phyloP scores from a whole-genome alignment of 2,329 filamentous ascomycete genomes.

The Calonectria montana region DNA sequence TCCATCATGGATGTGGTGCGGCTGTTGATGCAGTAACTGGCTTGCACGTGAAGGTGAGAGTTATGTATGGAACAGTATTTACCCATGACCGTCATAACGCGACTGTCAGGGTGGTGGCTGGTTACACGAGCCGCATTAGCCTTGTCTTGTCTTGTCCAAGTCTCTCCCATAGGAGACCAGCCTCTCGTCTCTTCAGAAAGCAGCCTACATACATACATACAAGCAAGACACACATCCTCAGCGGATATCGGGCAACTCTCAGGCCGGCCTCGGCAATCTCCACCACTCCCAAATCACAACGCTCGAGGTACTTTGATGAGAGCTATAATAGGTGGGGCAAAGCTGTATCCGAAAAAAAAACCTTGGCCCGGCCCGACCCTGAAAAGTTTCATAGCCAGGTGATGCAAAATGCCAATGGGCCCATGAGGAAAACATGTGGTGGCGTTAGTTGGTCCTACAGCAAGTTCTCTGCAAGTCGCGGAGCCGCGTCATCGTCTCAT shows the following conservation, averaged over 20 bases:
- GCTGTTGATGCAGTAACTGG: background rate
- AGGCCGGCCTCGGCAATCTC: background rate
- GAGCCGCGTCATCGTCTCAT: conserved; percentile 3
- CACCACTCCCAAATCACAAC: background rate
- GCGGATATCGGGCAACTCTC: background rate
- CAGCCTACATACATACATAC: too few relatives aligned
- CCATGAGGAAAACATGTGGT: conserved; percentile 2
- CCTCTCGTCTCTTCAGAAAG: background rate
- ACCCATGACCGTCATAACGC: background rate
- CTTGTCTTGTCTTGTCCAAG: background rate
- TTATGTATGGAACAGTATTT: background rate
- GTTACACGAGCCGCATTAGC: background rate
- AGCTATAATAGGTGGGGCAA: background rate
- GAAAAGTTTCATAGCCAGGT: conserved; percentile 7
- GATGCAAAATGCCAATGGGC: background rate
- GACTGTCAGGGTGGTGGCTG: background rate
- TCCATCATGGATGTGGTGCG: background rate
- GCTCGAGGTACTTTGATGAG: background rate
- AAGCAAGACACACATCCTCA: background rate
- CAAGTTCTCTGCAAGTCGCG: background rate
- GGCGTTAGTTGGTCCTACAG: background rate
- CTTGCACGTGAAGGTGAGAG: background rate
- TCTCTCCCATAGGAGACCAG: background rate
- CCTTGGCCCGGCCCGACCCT: conserved; percentile 4
- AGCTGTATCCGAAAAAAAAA: background rate